These are phyloP conservation scores for Cryphonectria nitschkei DNA, from an alignment of 2,329 filamentous ascomycete genomes.

Conservation along the genomic window DNA sequence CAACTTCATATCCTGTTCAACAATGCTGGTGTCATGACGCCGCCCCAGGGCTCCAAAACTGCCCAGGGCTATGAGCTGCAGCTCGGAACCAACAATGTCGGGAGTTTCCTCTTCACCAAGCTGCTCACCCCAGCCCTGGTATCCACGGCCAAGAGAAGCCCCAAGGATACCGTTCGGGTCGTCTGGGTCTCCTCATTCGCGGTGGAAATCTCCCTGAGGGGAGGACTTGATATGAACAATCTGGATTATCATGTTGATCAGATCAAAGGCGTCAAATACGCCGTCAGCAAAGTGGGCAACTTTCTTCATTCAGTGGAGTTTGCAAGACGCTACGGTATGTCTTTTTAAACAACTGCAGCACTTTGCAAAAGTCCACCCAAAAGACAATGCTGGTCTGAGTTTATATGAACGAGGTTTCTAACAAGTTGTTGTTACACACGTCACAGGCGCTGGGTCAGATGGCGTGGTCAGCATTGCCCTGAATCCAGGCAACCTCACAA, in stretches of 20 bases:
- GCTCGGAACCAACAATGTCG: constrained; percentile 15
- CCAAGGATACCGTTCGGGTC: constrained; percentile 12
- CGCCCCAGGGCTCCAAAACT: constrained; percentile 35
- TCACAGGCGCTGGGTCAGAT: not conserved
- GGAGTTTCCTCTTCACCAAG: constrained; percentile 13
- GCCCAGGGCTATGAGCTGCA: constrained; percentile 25
- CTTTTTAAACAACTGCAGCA: not conserved
- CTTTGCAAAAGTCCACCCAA: too few relatives aligned
- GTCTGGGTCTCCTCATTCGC: constrained; percentile 12
- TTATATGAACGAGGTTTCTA: not conserved
- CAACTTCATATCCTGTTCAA: constrained; percentile 40
- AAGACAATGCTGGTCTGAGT: too few relatives aligned
- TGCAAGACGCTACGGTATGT: constrained; percentile 12
- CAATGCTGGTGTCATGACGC: constrained; percentile 40
- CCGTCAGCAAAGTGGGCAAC: constrained; percentile 23
- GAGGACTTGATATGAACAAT: constrained; percentile 2
- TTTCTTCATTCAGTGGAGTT: constrained; percentile 13
- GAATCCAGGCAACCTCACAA: constrained; percentile 26
- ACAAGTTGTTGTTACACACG: not conserved
- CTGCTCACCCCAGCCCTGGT: constrained; percentile 3
- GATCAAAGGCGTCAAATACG: not conserved
- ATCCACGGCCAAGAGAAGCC: constrained; percentile 1
- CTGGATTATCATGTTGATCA: constrained; percentile 17
- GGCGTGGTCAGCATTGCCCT: constrained; percentile 22
- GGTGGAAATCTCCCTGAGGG: not conserved